A percentile compares a stretch with the other conserved stretches of the same genome.
phyloP scores from a whole-genome alignment of 768 basidiomycete genomes.

The Rhizopogon roseolus region DNA sequence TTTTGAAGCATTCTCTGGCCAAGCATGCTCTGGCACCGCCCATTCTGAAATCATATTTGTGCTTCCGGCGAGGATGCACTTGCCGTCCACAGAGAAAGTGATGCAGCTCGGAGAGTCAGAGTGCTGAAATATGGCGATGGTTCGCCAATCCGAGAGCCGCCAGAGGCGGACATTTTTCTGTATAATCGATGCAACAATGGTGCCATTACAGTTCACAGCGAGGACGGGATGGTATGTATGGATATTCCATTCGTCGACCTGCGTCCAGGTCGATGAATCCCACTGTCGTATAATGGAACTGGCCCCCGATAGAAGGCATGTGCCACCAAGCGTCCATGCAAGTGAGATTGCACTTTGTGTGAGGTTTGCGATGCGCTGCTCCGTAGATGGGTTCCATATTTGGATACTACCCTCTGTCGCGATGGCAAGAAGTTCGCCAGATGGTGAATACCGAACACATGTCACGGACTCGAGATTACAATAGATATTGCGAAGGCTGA shows the following conservation, averaged over 20 bases:
- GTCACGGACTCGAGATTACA: too few relatives aligned
- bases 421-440: too few relatives aligned
- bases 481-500: too few relatives aligned
- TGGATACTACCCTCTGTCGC: too few relatives aligned
- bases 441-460: too few relatives aligned
- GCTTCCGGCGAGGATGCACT: background rate
- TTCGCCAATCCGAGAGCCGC: slow-evolving; percentile 10
- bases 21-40: background rate
- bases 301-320: too few relatives aligned
- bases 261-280: background rate
- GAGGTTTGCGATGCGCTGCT: too few relatives aligned
- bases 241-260: background rate
- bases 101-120: background rate
- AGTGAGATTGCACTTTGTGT: too few relatives aligned
- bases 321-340: too few relatives aligned
- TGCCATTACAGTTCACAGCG: background rate
- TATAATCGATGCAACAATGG: background rate
- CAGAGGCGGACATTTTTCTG: background rate
- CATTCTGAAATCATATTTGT: background rate
- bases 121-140: background rate
- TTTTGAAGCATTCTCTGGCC: background rate
- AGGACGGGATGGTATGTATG: background rate
- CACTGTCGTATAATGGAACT: background rate
- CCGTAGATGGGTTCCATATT: too few relatives aligned
- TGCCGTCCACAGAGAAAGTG: background rate